Percentiles rank a stretch among this genome's conserved stretches.
Evolutionary conservation across 2,329 filamentous ascomycete species (phyloP).

Genomic region (Diplodia sapinea): DNA sequence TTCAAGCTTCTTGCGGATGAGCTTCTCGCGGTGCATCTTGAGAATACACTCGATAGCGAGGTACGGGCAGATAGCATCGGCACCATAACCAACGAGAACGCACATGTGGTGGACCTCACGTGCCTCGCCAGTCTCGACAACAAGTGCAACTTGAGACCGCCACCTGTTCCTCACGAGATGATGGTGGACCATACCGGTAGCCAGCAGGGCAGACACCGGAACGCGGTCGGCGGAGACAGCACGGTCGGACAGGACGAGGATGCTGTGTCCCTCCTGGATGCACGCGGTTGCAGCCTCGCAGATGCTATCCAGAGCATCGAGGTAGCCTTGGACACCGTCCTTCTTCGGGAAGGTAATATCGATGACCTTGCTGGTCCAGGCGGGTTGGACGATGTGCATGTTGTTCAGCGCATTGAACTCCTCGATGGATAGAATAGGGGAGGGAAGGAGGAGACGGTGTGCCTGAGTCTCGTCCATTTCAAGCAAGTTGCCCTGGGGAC

Average conservation of each 20-base stretch:
- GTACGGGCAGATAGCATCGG: slow-evolving; percentile 92
- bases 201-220: slow-evolving; percentile 82
- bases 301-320: slow-evolving; percentile 85
- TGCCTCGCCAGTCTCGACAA: slow-evolving; percentile 92
- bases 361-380: slow-evolving; percentile 88
- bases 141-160: slow-evolving; percentile 83
- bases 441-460: slow-evolving; percentile 81
- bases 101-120: slow-evolving; percentile 99
- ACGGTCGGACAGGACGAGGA: slow-evolving; percentile 89
- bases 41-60: slow-evolving; percentile 95
- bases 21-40: slow-evolving; percentile 91
- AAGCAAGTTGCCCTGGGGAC: slow-evolving; percentile 90
- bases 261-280: slow-evolving; percentile 80
- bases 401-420: slow-evolving; percentile 89
- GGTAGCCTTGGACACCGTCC: slow-evolving; percentile 81
- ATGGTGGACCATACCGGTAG: slow-evolving; percentile 93
- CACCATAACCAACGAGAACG: slow-evolving; percentile 94
- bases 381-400: slow-evolving; percentile 71
- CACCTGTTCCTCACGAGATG: slow-evolving; percentile 95
- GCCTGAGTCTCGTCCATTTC: slow-evolving; percentile 94
- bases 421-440: slow-evolving; percentile 84
- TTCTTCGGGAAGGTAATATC: slow-evolving; percentile 92
- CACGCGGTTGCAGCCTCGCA: slow-evolving; percentile 83
- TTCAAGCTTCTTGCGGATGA: slow-evolving; percentile 87
- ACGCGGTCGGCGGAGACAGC: slow-evolving; percentile 83